phyloP scores from a whole-genome alignment of 345 rosid genomes.

The Orychophragmus violaceus region DNA sequence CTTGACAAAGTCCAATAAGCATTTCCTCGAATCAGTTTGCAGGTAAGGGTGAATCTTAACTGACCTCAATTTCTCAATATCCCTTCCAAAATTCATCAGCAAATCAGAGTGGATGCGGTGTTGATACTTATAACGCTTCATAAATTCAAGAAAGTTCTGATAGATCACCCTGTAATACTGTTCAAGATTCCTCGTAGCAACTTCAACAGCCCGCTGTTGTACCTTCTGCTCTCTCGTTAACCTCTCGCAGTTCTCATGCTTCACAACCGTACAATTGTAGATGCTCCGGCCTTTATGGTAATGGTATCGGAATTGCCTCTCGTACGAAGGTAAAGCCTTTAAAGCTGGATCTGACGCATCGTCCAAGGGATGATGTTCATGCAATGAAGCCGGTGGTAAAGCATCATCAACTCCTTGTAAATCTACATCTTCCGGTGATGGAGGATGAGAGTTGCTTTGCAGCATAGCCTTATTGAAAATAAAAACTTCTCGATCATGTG shows the following conservation, averaged over 20 bases:
- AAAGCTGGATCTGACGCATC: constrained; percentile 89
- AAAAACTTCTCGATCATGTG: constrained; percentile 60
- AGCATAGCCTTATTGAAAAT: constrained; percentile 71
- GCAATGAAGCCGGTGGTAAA: constrained; percentile 37
- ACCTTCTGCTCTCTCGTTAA: constrained; percentile 79
- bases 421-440: constrained; percentile 55
- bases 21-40: constrained; percentile 49
- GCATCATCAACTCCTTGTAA: constrained; percentile 51
- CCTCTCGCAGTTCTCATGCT: constrained; percentile 53
- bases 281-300: constrained; percentile 53
- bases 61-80: constrained; percentile 72
- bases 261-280: constrained; percentile 49
- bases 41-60: constrained; percentile 65
- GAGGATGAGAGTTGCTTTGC: constrained; percentile 55
- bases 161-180: constrained; percentile 70
- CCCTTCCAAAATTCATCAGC: constrained; percentile 61
- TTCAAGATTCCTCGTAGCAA: constrained; percentile 73
- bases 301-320: constrained; percentile 81
- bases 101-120: constrained; percentile 68
- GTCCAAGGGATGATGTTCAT: constrained; percentile 73
- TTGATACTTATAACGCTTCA: constrained; percentile 78
- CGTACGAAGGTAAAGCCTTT: constrained; percentile 91
- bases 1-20: constrained; percentile 77
- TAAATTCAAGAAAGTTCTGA: constrained; percentile 71
- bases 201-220: constrained; percentile 85